These are phyloP conservation scores for Monilinia fructigena DNA, from an alignment of 2,329 filamentous ascomycete species.

Conservation along the genomic window DNA sequence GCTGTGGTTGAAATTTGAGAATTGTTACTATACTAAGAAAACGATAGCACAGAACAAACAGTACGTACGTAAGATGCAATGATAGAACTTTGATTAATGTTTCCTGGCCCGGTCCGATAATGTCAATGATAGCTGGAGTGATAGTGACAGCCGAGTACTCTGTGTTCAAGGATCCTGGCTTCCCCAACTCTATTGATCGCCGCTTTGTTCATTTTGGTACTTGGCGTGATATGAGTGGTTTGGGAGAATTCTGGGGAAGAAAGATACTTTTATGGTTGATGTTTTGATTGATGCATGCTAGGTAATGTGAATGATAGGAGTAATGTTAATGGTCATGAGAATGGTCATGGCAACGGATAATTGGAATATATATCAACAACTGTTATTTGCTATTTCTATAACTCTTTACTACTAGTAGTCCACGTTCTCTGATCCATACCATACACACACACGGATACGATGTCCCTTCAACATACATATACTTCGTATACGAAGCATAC, in stretches of 20 bases:
- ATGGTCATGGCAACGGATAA: too few relatives aligned
- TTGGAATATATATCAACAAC: neutral
- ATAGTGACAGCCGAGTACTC: neutral
- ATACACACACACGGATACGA: neutral
- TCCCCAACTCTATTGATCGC: constrained; percentile 7
- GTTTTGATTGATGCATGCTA: too few relatives aligned
- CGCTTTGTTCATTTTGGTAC: constrained; percentile 1
- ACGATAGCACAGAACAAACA: too few relatives aligned
- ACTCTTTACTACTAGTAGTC: neutral
- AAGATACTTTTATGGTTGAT: neutral
- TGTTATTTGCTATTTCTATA: neutral
- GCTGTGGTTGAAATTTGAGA: constrained; percentile 12
- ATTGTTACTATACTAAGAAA: neutral
- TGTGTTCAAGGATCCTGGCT: constrained; percentile 12
- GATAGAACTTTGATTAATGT: too few relatives aligned
- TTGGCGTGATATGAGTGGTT: constrained; percentile 1
- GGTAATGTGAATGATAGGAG: too few relatives aligned
- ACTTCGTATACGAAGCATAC: neutral
- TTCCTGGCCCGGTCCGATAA: neutral
- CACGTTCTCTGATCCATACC: neutral
- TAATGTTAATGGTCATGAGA: too few relatives aligned
- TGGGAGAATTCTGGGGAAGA: neutral
- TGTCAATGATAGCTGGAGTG: too few relatives aligned
- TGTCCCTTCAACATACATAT: neutral
- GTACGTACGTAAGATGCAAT: too few relatives aligned